Evolutionary conservation across 2,329 filamentous ascomycete genomes (phyloP).

Genomic region (Colletotrichum orchidophilum): DNA sequence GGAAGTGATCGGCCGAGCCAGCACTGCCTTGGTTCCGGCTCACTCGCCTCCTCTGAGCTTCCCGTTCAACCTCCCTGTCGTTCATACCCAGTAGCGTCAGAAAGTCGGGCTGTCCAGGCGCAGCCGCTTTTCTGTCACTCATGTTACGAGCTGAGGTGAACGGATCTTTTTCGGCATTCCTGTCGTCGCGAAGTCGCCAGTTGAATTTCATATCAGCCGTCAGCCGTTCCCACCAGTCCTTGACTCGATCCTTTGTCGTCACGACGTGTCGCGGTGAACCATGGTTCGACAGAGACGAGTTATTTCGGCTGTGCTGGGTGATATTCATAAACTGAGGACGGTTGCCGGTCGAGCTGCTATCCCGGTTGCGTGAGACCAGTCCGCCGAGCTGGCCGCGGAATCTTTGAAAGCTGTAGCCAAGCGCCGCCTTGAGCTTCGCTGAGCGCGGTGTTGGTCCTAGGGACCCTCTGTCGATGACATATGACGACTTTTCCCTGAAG

Average conservation of each 20-base stretch:
- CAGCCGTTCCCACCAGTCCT: constrained; percentile 57
- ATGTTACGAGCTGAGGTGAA: constrained; percentile 40
- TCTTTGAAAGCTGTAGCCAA: constrained; percentile 48
- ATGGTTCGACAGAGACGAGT: constrained; percentile 40
- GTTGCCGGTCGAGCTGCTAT: constrained; percentile 44
- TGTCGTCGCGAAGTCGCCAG: constrained; percentile 45
- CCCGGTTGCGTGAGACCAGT: constrained; percentile 51
- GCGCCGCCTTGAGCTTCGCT: constrained; percentile 50
- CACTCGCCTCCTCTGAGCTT: constrained; percentile 46
- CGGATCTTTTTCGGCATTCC: constrained; percentile 39
- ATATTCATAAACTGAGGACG: constrained; percentile 57
- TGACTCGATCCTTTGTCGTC: constrained; percentile 49
- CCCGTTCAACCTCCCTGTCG: constrained; percentile 49
- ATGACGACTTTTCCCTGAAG: constrained; percentile 41
- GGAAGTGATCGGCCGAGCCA: constrained; percentile 49
- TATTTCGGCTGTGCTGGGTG: constrained; percentile 49
- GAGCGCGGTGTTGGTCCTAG: constrained; percentile 59
- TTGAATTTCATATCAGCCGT: constrained; percentile 50
- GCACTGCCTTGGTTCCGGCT: constrained; percentile 44
- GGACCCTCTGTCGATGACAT: constrained; percentile 55
- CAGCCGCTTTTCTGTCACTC: constrained; percentile 35
- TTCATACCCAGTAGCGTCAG: constrained; percentile 54
- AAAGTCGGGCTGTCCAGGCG: constrained; percentile 52
- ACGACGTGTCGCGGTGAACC: constrained; percentile 33
- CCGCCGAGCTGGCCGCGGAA: constrained; percentile 46